phyloP scores from a whole-genome alignment of 75 land plant genomes.

The Larix kaempferi region DNA sequence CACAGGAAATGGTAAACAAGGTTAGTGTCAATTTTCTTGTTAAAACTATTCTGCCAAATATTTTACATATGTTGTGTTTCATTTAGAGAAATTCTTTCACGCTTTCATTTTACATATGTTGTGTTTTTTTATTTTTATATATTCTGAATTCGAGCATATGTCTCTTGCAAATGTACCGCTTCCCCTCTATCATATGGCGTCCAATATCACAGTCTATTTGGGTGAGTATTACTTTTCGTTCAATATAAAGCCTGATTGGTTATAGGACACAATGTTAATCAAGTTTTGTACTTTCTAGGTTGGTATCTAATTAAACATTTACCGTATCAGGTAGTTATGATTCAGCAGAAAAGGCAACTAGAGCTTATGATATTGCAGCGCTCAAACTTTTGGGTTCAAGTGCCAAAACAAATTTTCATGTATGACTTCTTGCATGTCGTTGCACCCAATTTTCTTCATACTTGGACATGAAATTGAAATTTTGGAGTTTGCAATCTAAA shows the following conservation, averaged over 20 bases:
- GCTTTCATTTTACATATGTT: too few species aligned
- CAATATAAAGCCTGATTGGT: too few species aligned
- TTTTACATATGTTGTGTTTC: neutral
- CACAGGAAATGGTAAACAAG: constrained; percentile 64
- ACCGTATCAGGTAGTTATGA: constrained; percentile 17
- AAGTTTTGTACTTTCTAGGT: neutral
- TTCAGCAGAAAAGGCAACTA: constrained; percentile 12
- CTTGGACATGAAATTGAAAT: too few species aligned
- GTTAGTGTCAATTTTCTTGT: constrained; percentile 7
- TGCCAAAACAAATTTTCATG: neutral
- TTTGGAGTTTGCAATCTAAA: too few species aligned
- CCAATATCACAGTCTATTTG: constrained; percentile 14
- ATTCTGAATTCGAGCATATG: neutral
- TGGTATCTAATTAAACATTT: neutral
- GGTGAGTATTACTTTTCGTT: constrained; percentile 1
- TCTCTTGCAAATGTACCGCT: neutral
- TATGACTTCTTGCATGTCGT: neutral
- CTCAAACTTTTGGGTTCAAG: constrained; percentile 4
- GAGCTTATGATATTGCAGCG: constrained; percentile 23
- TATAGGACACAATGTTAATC: too few species aligned
- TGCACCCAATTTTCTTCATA: neutral
- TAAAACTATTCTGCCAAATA: neutral
- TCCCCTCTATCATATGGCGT: neutral
- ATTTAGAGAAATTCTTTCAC: too few species aligned
- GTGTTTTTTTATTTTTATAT: neutral